These are phyloP conservation scores for Opeltia flavorubescens DNA, from an alignment of 495 filamentous ascomycete genomes.

Conservation along the genomic window DNA sequence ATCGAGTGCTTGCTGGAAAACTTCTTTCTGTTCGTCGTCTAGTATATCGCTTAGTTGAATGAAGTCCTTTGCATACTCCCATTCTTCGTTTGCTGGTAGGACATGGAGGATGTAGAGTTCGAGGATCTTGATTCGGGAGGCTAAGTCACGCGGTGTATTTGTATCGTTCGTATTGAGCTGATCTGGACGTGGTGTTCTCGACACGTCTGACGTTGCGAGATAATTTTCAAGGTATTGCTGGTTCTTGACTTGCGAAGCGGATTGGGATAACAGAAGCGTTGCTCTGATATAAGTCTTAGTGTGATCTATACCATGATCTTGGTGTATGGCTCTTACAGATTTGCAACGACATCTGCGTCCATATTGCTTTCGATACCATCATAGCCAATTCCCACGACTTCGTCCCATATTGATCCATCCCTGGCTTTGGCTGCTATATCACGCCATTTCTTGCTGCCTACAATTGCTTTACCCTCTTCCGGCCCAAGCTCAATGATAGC, in stretches of 20 bases:
- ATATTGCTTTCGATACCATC: constrained; percentile 76
- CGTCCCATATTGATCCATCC: constrained; percentile 83
- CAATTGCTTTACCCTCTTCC: constrained; percentile 78
- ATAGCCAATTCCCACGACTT: constrained; percentile 75
- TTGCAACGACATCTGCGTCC: constrained; percentile 88
- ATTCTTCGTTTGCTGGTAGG: constrained; percentile 77
- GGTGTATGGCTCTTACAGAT: constrained; percentile 47
- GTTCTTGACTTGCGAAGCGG: constrained; percentile 63
- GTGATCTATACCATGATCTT: neutral
- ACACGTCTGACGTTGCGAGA: constrained; percentile 60
- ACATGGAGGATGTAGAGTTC: constrained; percentile 92
- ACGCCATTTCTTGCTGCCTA: constrained; percentile 76
- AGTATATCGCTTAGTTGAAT: constrained; percentile 70
- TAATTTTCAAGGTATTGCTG: constrained; percentile 84
- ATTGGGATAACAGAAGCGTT: constrained; percentile 76
- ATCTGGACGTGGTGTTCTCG: neutral
- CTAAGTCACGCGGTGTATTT: constrained; percentile 63
- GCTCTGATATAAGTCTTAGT: constrained; percentile 40
- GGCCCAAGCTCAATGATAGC: constrained; percentile 73
- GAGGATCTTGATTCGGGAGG: constrained; percentile 68
- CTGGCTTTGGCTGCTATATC: constrained; percentile 63
- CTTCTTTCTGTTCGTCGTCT: constrained; percentile 82
- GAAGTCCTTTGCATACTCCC: constrained; percentile 88
- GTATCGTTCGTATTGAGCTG: constrained; percentile 36
- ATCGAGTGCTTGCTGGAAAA: constrained; percentile 58